A percentile compares a stretch with the other conserved stretches of the same genome.
Evolutionary conservation across 441 rosid genomes (phyloP).

Genomic region (Gossypium schwendimanii): DNA sequence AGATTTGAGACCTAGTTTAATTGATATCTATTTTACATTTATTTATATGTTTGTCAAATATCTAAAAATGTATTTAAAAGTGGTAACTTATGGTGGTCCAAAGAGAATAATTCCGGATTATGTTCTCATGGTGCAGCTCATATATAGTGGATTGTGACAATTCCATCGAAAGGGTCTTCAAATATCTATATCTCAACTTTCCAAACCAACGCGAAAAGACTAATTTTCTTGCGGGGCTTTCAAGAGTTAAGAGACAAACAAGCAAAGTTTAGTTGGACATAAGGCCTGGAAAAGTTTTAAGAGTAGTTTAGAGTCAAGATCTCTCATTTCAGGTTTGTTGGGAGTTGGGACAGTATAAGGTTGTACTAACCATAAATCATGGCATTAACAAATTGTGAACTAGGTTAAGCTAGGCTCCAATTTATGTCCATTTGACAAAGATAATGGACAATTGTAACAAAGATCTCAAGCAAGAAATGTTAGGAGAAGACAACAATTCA

Average conservation of each 20-base stretch:
- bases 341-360: neutral
- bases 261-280: neutral
- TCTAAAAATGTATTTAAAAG: too few species aligned
- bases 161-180: neutral
- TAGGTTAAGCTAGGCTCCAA: neutral
- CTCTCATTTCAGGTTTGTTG: neutral
- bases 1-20: too few species aligned
- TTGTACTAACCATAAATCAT: neutral
- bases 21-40: too few species aligned
- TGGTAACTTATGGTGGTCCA: too few species aligned
- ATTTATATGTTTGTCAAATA: too few species aligned
- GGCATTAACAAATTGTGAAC: neutral
- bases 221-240: neutral
- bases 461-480: slow-evolving; percentile 2
- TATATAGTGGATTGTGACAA: too few species aligned
- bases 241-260: neutral
- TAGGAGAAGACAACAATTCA: neutral
- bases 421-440: neutral
- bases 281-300: neutral
- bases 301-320: neutral
- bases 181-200: neutral
- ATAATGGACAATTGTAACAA: neutral
- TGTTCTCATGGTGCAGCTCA: too few species aligned
- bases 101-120: too few species aligned
- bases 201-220: neutral